Percentiles rank a stretch among this genome's conserved stretches.
These are phyloP conservation scores for Leccinum boreale DNA, from an alignment of 768 basidiomycete species.

Conservation along the genomic window DNA sequence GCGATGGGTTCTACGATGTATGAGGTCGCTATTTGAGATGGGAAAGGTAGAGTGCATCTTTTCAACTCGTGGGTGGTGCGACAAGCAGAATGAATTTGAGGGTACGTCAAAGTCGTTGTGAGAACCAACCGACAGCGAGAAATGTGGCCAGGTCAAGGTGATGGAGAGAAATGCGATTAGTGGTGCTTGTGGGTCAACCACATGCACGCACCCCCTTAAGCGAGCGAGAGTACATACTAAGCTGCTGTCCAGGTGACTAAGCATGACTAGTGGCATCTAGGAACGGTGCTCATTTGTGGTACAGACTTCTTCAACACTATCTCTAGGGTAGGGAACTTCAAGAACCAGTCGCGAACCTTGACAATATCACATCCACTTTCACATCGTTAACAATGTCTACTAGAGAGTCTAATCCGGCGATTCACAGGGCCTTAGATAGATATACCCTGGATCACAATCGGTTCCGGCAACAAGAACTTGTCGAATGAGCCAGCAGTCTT, in stretches of 20 bases:
- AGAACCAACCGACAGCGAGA: constrained; percentile 6
- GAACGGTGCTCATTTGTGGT: background rate
- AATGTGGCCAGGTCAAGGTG: constrained; percentile 6
- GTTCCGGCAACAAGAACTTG: constrained; percentile 25
- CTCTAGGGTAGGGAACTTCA: background rate
- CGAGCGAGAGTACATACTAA: background rate
- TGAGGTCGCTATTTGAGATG: constrained; percentile 7
- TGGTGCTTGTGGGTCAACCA: background rate
- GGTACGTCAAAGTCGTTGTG: constrained; percentile 14
- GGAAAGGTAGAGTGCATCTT: constrained; percentile 19
- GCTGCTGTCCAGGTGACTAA: constrained; percentile 19
- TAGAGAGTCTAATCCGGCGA: background rate
- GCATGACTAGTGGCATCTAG: constrained; percentile 6
- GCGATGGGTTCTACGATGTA: constrained; percentile 42
- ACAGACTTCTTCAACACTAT: background rate
- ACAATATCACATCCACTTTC: background rate
- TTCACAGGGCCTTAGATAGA: constrained; percentile 8
- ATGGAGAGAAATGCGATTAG: constrained; percentile 1
- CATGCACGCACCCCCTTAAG: background rate
- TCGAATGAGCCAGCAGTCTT: constrained; percentile 55
- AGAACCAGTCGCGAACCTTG: background rate
- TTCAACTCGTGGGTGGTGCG: background rate
- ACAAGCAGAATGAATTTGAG: background rate
- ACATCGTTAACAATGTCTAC: background rate
- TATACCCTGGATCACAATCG: constrained; percentile 16